phyloP scores from a whole-genome alignment of 441 rosid species.

The Euphorbia schlechtendalii region DNA sequence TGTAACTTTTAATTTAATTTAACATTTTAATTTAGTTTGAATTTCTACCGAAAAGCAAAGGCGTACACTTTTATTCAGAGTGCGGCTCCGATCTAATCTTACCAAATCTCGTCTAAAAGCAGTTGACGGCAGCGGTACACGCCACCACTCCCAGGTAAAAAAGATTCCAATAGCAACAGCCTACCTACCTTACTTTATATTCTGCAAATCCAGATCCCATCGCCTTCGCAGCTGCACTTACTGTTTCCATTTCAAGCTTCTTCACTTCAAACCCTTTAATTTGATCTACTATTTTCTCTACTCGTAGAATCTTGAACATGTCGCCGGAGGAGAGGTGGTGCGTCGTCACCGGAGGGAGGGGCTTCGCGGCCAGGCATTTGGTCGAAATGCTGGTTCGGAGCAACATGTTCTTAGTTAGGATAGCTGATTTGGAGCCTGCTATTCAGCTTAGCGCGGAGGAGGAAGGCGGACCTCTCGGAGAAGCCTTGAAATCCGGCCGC shows the following conservation, averaged over 20 bases:
- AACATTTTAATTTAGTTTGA: too few relatives aligned
- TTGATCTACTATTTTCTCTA: background rate
- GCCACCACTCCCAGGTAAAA: too few relatives aligned
- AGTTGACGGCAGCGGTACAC: too few relatives aligned
- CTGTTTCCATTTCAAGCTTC: background rate
- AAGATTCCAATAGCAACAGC: too few relatives aligned
- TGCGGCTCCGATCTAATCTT: too few relatives aligned
- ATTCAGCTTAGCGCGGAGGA: conserved; percentile 56
- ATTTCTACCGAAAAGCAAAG: too few relatives aligned
- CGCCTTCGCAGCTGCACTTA: background rate
- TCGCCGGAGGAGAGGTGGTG: conserved; percentile 52
- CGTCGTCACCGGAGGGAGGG: conserved; percentile 82
- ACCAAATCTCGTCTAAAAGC: too few relatives aligned
- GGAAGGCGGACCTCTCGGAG: conserved; percentile 53
- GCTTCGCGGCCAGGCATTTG: conserved; percentile 73
- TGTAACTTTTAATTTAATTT: too few relatives aligned
- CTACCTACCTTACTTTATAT: too few relatives aligned
- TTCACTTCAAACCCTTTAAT: background rate
- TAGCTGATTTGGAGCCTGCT: conserved; percentile 59
- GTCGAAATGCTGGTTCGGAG: conserved; percentile 64
- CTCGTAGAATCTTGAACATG: background rate
- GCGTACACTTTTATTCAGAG: too few relatives aligned
- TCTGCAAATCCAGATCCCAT: background rate
- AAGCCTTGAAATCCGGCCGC: conserved; percentile 58
- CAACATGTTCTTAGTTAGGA: conserved; percentile 46